These are phyloP conservation scores for Neurospora sp. DNA, from an alignment of 495 filamentous ascomycete species.

Conservation along the genomic window DNA sequence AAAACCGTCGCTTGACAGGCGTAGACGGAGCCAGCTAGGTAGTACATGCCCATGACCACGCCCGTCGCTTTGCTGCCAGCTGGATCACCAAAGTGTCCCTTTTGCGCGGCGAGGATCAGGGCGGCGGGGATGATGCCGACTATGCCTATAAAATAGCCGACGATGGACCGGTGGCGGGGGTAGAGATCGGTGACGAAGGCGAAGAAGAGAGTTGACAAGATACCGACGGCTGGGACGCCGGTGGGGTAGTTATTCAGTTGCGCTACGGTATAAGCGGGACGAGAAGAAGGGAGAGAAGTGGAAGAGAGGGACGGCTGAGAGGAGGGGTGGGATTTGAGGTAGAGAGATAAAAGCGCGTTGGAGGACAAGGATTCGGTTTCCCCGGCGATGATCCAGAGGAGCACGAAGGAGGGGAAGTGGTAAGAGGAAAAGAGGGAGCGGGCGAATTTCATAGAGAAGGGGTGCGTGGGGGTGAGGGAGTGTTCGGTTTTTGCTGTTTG, in stretches of 20 bases:
- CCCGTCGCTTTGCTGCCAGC: conserved; percentile 5
- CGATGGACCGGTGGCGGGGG: conserved; percentile 38
- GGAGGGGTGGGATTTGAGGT: conserved; percentile 24
- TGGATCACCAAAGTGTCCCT: conserved; percentile 23
- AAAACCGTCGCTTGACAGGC: conserved; percentile 52
- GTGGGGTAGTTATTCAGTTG: conserved; percentile 45
- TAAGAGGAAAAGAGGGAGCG: conserved; percentile 32
- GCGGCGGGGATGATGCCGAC: conserved; percentile 36
- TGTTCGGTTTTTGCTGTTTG: conserved; percentile 9
- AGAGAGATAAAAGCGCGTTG: conserved; percentile 38
- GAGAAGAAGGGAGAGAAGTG: too few relatives aligned
- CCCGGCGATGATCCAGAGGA: conserved; percentile 42
- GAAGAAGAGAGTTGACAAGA: conserved; percentile 46
- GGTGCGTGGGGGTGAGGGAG: background rate
- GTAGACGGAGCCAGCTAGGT: conserved; percentile 46
- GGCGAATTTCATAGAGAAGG: conserved; percentile 14
- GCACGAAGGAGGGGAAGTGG: conserved; percentile 30
- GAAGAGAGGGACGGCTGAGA: too few relatives aligned
- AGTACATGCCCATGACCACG: conserved; percentile 41
- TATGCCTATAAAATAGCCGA: conserved; percentile 44
- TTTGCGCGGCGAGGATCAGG: conserved; percentile 38
- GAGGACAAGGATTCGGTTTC: conserved; percentile 44
- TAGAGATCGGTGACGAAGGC: conserved; percentile 44
- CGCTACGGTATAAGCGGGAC: background rate
- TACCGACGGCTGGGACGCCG: conserved; percentile 41